These are phyloP conservation scores for Nicotiana noctiflora DNA, from an alignment of 257 asterid species.

Conservation along the genomic window DNA sequence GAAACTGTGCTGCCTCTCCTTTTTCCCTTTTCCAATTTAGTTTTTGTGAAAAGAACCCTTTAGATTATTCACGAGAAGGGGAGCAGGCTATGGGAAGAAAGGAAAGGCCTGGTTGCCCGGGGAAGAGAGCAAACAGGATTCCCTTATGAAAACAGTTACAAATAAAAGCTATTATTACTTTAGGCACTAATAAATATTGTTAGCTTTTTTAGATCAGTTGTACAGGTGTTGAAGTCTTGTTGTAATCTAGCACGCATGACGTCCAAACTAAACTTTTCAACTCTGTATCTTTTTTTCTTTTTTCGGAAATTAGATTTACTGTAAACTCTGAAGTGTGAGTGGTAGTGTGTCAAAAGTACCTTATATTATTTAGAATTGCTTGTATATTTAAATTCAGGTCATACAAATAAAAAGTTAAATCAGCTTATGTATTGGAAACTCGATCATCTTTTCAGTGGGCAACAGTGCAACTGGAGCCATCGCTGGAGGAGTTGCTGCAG, in stretches of 20 bases:
- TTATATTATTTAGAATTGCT: background rate
- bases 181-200: background rate
- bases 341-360: background rate
- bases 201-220: background rate
- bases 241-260: background rate
- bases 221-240: background rate
- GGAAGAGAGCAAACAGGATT: background rate
- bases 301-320: background rate
- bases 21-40: background rate
- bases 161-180: background rate
- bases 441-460: constrained; percentile 41
- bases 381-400: background rate
- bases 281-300: background rate
- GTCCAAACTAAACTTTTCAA: background rate
- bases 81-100: background rate
- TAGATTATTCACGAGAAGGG: background rate
- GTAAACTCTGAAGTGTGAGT: background rate
- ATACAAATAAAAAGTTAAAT: background rate
- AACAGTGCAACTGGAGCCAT: constrained; percentile 73
- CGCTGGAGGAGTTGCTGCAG: constrained; percentile 92
- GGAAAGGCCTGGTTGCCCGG: background rate
- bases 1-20: background rate
- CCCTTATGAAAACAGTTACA: background rate
- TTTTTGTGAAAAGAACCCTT: background rate
- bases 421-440: background rate